Evolutionary conservation across 148 eudicot genomes (phyloP).

Genomic region (Pouteria glomerata): DNA sequence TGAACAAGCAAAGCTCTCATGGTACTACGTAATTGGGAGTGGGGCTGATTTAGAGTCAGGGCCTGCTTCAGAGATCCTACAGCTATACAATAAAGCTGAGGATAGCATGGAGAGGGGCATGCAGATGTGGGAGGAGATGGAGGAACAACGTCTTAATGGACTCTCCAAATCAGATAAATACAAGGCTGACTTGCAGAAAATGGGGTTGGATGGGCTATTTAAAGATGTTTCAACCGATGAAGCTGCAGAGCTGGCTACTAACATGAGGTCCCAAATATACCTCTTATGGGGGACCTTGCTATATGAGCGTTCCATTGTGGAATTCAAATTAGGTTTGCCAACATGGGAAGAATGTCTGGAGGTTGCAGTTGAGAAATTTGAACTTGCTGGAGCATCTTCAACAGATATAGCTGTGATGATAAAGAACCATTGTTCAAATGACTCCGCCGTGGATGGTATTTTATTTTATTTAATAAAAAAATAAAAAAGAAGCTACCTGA

Average conservation of each 20-base stretch:
- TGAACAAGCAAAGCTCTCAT: slow-evolving; percentile 80
- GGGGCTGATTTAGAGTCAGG: slow-evolving; percentile 41
- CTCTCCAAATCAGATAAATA: slow-evolving; percentile 63
- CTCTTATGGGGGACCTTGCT: slow-evolving; percentile 90
- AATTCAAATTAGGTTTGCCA: slow-evolving; percentile 72
- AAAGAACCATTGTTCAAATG: slow-evolving; percentile 93
- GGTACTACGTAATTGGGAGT: slow-evolving; percentile 55
- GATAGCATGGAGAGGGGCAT: slow-evolving; percentile 91
- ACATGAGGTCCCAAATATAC: slow-evolving; percentile 76
- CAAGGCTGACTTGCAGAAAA: slow-evolving; percentile 47
- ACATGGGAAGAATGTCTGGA: slow-evolving; percentile 94
- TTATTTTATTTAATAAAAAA: too few relatives aligned
- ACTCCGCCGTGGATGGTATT: slow-evolving; percentile 63
- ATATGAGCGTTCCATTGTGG: slow-evolving; percentile 90
- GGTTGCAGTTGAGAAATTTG: slow-evolving; percentile 90
- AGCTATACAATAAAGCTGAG: slow-evolving; percentile 80
- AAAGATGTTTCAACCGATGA: slow-evolving; percentile 60
- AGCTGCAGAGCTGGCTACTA: slow-evolving; percentile 65
- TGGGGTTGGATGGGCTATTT: slow-evolving; percentile 65
- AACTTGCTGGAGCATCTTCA: slow-evolving; percentile 76
- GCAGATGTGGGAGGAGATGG: slow-evolving; percentile 97
- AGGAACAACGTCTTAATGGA: slow-evolving; percentile 82
- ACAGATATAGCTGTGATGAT: slow-evolving; percentile 87
- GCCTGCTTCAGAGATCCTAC: slow-evolving; percentile 49
- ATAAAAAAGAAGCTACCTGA: neutral